Evolutionary conservation across 768 basidiomycete species (phyloP), one percentile per base, ranked within the genome.

Genomic region (Lentinula edodes): DNA sequence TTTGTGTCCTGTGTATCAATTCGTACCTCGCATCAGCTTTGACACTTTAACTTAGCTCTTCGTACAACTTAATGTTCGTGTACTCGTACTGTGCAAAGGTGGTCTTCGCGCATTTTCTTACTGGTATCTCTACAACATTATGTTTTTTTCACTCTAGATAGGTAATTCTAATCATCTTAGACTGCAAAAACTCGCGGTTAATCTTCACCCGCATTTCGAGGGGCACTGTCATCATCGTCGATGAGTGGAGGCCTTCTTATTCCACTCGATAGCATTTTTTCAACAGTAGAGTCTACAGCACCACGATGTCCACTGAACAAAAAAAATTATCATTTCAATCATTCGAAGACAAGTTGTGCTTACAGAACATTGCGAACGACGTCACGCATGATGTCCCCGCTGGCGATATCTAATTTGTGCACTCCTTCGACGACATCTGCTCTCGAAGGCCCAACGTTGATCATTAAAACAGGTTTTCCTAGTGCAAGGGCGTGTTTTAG

Each of bases 371-470:
- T 70, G 60, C 72, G 75, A 15, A 85, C 88, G 52, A 85, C 88
- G 6, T 87, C 83, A 50, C 80, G 77, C 74, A 97, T 79, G 39
- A 96, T 82, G n/a, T 73, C 71, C 6, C 94, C 90, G 51, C 86
- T 88, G 5, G 83, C 74, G 61, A 91, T 78, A 62, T 95, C 91
- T 61, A 97, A 80, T 74, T 94, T 92, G 64, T 90, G 86, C 55
- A 96, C 74, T 7, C 83, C 89, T 5, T 75, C 69, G 45, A 88
- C 68, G 32, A 72, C 75, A 69, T 98, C 96, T 2, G 89, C 95
- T 45, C 96, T 83, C 2, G 93, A 89, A 2, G 94, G 94, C 6
- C 96, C 96, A 20, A 92, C 75, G 65, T 97, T 96, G 55, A 98
- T 77, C 51, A 95, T 78, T 61, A 96, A 73, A 5, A 94, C 86